These are phyloP conservation scores for Penicillium macrosclerotiorum DNA, from an alignment of 495 filamentous ascomycete species.

Conservation along the genomic window DNA sequence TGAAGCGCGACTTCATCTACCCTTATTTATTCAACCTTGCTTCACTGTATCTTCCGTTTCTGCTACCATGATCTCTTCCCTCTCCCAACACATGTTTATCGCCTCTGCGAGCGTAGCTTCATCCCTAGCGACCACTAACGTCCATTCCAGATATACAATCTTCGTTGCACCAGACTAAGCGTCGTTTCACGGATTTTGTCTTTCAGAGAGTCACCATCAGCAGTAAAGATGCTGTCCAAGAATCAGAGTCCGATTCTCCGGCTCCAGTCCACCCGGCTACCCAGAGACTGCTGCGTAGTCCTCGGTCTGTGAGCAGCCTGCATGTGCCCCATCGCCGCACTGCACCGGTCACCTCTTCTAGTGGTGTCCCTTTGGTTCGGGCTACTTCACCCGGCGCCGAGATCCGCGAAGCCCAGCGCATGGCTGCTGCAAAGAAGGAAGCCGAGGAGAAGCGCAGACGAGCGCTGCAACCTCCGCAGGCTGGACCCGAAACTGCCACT, in stretches of 20 bases:
- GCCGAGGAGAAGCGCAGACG: conserved; percentile 29
- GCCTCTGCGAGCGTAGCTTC: too few relatives aligned
- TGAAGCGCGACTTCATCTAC: not conserved
- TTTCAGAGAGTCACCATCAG: conserved; percentile 42
- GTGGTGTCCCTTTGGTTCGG: conserved; percentile 37
- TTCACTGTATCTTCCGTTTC: too few relatives aligned
- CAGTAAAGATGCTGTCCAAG: conserved; percentile 15
- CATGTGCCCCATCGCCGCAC: conserved; percentile 20
- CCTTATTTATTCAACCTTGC: too few relatives aligned
- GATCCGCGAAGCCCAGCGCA: conserved; percentile 37
- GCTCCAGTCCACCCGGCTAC: conserved; percentile 14
- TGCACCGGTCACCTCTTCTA: conserved; percentile 7
- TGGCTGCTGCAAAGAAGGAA: conserved; percentile 30
- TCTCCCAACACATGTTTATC: too few relatives aligned
- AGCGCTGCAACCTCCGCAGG: conserved; percentile 24
- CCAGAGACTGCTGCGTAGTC: conserved; percentile 33
- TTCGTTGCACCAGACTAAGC: conserved; percentile 45
- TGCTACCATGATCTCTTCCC: too few relatives aligned
- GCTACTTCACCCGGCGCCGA: conserved; percentile 48
- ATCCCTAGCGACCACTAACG: conserved; percentile 1
- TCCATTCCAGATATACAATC: conserved; percentile 41
- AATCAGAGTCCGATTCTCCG: conserved; percentile 15
- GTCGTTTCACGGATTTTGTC: conserved; percentile 50
- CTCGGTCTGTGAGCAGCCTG: conserved; percentile 44
- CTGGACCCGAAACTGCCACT: not conserved